Evolutionary conservation across 805 yeast species (phyloP), one percentile per base, ranked within the genome.

Genomic region (Lachancea meyersii): DNA sequence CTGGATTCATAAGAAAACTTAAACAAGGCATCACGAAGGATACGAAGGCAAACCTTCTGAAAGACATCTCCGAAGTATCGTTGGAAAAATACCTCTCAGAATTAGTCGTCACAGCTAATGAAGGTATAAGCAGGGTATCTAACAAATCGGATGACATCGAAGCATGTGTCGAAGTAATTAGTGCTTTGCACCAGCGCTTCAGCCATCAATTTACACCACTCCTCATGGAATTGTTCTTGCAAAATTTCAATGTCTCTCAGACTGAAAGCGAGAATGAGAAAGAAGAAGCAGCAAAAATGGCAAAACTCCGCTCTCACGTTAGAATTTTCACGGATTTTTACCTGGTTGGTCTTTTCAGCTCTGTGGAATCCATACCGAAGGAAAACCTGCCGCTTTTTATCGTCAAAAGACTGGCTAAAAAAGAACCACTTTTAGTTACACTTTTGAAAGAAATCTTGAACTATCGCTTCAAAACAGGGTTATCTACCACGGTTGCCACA

Each of bases 171-270:
- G 88, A 82, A 50, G 72, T 87, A 1, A 70, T 81, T 0, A 76
- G 86, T 31, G 80, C 79, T 0, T 63, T 88, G 16, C 95, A 87
- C 63, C 95, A 84, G 60, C 68, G 96, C 43, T 87, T 88, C 55
- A 54, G 67, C 2, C 40, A 48, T 0, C 50, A 60, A 2, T 82
- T 85, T 58, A 74, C 89, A 0, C 74, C 77, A 1, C 55, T 48
- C 9, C 54, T 79, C 26, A 61, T 75, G 44, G 59, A 67, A 5
- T 61, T 68, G 50, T 68, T 76, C 43, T 61, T 71, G 3, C 58
- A 64, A 18, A 65, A 65, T n/a, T 58, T 77, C 19, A 57, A 65
- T 5, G 63, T 55, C 31, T 72, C 70, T 10, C 30, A 43, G 5
- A 46, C 31, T 3, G 52, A 48, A 2, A 28, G 45, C 1, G 48